Evolutionary conservation across 192 early-diverging fungal genomes (phyloP), one percentile per base, ranked within the genome.

Genomic region (Backusella liffmaniae): DNA sequence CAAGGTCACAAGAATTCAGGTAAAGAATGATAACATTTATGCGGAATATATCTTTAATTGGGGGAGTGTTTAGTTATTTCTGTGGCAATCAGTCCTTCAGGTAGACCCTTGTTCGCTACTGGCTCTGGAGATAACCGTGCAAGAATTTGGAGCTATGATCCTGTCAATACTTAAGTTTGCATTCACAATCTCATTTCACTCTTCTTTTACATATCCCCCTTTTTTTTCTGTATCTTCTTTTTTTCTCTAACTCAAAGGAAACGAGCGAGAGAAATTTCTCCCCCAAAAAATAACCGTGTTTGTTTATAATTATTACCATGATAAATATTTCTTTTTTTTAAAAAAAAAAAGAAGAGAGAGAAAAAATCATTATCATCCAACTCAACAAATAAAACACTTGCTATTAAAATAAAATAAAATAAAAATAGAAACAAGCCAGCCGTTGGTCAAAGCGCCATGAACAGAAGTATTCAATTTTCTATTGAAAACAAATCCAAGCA

Each of bases 1-100:
- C 94, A 94, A 76, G 98, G 98, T 35, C 98, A 99, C 78, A 97
- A 97, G 84, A 98, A 99, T 82, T 98, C 97, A 73, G 92, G 92
- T 94, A 81, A 30, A 21, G 16, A 13, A 36, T 21, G 16, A 72
- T n/a, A 26, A 74, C 73, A 51, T 32, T 32, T 32, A 32, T 32
- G 32, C 32, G 32, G 32, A 32, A 32, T 32, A 32, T 32, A 32
- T 32, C 32, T 32, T 32, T 32, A 32, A 32, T 32, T 32, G 2
- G 32, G 30, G 30, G 32, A 3, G 32, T 32, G 23, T 72, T 30
- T 67, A 95, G 98, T 99, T 36, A 98, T 99, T 67, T 94, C 92
- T 30, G 93, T 99, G 26, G 95, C 95, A 6, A 81, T 96, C 74
- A 93, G 91, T 73, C 92, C 93, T 3, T 86, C 82, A 0, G 92